Percentiles rank a stretch among this genome's conserved stretches.
These are phyloP conservation scores for Colletotrichum sp. DNA, from an alignment of 2,329 filamentous ascomycete species.

Conservation along the genomic window DNA sequence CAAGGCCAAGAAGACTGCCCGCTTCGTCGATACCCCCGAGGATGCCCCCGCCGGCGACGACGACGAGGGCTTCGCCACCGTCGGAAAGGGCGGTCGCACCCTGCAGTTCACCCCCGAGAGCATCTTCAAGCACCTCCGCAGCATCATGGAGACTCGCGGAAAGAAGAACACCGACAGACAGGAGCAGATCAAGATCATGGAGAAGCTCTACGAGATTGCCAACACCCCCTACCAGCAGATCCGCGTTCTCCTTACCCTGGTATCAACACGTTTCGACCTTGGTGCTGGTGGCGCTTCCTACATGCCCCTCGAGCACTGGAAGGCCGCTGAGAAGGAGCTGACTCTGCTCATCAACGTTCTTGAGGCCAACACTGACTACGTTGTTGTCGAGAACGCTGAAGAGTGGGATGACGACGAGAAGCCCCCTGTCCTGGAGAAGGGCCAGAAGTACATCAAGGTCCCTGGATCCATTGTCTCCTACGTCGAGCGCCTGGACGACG, in stretches of 20 bases:
- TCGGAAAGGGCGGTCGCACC: conserved; percentile 87
- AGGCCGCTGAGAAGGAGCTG: conserved; percentile 88
- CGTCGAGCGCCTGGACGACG: conserved; percentile 93
- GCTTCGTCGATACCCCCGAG: conserved; percentile 51
- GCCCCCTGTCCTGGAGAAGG: conserved; percentile 73
- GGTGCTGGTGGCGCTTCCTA: conserved; percentile 77
- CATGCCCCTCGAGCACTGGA: conserved; percentile 98
- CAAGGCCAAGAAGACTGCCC: conserved; percentile 56
- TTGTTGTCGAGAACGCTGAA: conserved; percentile 90
- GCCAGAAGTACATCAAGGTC: conserved; percentile 85
- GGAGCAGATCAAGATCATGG: conserved; percentile 97
- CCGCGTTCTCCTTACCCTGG: conserved; percentile 86
- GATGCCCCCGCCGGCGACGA: conserved; percentile 63
- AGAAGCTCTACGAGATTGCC: conserved; percentile 91
- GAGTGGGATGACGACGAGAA: conserved; percentile 99
- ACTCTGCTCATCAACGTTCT: conserved; percentile 78
- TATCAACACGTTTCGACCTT: conserved; percentile 94
- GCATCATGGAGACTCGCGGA: conserved; percentile 93
- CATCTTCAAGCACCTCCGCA: conserved; percentile 94
- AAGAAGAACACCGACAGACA: conserved; percentile 97
- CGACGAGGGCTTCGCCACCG: conserved; percentile 87
- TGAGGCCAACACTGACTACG: conserved; percentile 78
- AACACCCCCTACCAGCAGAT: conserved; percentile 92
- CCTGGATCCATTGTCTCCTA: conserved; percentile 95
- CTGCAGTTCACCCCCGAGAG: conserved; percentile 95